Percentiles rank a stretch among this genome's conserved stretches.
Conservation (phyloP, 192 early-diverging fungal genomes). For the Rhizophagus prolifer region DNA sequence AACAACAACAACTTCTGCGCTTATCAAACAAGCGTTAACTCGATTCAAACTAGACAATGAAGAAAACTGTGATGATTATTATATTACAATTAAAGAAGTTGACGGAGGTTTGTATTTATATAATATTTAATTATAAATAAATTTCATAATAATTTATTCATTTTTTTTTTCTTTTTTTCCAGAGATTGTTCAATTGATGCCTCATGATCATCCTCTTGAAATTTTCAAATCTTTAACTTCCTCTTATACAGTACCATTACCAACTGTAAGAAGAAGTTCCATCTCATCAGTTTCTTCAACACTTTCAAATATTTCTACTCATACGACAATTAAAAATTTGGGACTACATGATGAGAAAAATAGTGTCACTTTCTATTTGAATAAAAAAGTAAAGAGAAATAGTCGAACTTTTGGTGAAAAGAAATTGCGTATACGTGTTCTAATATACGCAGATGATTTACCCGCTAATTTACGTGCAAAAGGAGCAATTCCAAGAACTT, state of each 20-base stretch:
- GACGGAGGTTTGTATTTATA: conserved; percentile 41
- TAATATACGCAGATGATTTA: conserved; percentile 28
- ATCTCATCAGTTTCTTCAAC: conserved; percentile 35
- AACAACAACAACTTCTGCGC: conserved; percentile 46
- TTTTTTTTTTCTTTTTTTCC: neutral
- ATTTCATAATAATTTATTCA: neutral
- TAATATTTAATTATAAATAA: neutral
- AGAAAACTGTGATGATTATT: conserved; percentile 44
- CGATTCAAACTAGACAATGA: conserved; percentile 55
- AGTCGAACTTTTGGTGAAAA: conserved; percentile 16
- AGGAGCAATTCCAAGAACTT: conserved; percentile 11
- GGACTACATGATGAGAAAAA: conserved; percentile 10
- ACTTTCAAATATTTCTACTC: conserved; percentile 31
- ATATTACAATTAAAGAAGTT: conserved; percentile 49
- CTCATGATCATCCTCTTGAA: conserved; percentile 53
- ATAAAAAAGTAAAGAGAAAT: conserved; percentile 8
- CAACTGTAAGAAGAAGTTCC: conserved; percentile 45
- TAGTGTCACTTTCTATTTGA: conserved; percentile 21
- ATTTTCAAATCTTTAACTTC: conserved; percentile 55
- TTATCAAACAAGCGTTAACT: conserved; percentile 50
- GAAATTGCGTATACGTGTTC: conserved; percentile 17
- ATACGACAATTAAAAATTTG: conserved; percentile 9
- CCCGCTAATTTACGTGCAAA: neutral
- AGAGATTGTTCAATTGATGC: conserved; percentile 50
- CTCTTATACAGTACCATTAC: conserved; percentile 51